Percentiles rank a stretch among this genome's conserved stretches.
These are phyloP conservation scores for Phoma herbarum DNA, from an alignment of 2,329 filamentous ascomycete species.

Conservation along the genomic window DNA sequence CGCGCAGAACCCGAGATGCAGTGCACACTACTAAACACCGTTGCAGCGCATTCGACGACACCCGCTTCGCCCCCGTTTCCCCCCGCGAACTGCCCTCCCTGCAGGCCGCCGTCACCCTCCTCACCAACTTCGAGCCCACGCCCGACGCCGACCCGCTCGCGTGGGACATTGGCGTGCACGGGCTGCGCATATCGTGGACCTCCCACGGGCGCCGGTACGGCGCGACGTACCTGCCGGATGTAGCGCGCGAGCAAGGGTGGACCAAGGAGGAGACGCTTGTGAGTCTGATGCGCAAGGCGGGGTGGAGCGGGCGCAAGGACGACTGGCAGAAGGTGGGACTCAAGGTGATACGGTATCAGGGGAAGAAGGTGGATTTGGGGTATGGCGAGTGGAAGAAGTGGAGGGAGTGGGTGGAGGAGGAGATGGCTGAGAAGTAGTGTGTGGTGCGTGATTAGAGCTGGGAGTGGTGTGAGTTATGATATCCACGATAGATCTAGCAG, in stretches of 20 bases:
- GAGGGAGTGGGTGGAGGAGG: constrained; percentile 72
- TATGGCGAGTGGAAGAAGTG: constrained; percentile 82
- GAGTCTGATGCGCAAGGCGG: constrained; percentile 92
- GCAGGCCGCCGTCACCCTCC: constrained; percentile 71
- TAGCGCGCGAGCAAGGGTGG: constrained; percentile 93
- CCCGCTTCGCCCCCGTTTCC: constrained; percentile 67
- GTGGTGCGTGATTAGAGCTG: not conserved
- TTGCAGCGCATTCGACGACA: constrained; percentile 68
- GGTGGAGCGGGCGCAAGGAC: constrained; percentile 75
- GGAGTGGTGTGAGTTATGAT: not conserved
- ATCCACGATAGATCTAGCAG: constrained; percentile 9
- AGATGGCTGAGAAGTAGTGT: constrained; percentile 7
- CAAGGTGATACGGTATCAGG: constrained; percentile 85
- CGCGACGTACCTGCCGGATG: constrained; percentile 90
- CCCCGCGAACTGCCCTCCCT: constrained; percentile 49
- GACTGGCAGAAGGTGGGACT: constrained; percentile 83
- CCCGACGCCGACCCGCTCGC: constrained; percentile 70
- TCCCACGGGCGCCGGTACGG: constrained; percentile 77
- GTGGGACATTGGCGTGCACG: constrained; percentile 88
- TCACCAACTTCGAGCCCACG: constrained; percentile 84
- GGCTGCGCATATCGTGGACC: constrained; percentile 85
- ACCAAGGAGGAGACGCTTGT: constrained; percentile 89
- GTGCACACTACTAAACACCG: not conserved
- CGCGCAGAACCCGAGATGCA: too few species aligned
- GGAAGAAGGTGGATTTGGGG: constrained; percentile 74